phyloP scores from a whole-genome alignment of 495 filamentous ascomycete species.

The Aspergillus mulundensis region DNA sequence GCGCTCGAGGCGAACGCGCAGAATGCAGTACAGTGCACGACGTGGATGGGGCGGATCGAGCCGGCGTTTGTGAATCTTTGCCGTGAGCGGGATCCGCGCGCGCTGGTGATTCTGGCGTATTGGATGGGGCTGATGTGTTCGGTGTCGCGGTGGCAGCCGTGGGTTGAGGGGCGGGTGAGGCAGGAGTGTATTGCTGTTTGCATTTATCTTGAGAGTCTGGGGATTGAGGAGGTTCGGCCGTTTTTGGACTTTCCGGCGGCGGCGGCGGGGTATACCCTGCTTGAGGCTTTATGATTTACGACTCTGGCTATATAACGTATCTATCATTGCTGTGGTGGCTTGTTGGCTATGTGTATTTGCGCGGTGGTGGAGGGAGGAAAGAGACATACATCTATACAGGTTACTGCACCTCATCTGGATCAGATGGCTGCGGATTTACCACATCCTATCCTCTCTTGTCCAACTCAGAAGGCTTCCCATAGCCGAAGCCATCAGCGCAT shows the following conservation, averaged over 20 bases:
- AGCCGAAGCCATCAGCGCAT: too few species aligned
- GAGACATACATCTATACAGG: too few species aligned
- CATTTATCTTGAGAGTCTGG: conserved; percentile 27
- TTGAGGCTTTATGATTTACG: background rate
- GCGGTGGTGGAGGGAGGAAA: too few species aligned
- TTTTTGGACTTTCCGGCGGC: conserved; percentile 52
- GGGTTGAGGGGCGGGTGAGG: conserved; percentile 26
- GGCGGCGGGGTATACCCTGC: conserved; percentile 60
- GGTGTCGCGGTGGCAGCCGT: conserved; percentile 23
- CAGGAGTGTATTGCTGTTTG: conserved; percentile 38
- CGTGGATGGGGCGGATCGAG: conserved; percentile 32
- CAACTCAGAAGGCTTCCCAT: too few species aligned
- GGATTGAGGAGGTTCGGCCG: conserved; percentile 10
- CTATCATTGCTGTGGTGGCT: too few species aligned
- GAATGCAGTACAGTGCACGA: conserved; percentile 23
- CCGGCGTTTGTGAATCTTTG: conserved; percentile 28
- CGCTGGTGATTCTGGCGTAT: conserved; percentile 37
- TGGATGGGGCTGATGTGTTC: conserved; percentile 38
- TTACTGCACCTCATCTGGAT: too few species aligned
- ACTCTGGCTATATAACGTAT: too few species aligned
- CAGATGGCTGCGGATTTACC: too few species aligned
- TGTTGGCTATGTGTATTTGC: too few species aligned
- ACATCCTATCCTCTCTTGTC: too few species aligned
- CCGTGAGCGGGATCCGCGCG: conserved; percentile 30
- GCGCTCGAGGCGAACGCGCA: conserved; percentile 16